Conservation (phyloP, 441 rosid genomes). For the Biscutella laevigata region DNA sequence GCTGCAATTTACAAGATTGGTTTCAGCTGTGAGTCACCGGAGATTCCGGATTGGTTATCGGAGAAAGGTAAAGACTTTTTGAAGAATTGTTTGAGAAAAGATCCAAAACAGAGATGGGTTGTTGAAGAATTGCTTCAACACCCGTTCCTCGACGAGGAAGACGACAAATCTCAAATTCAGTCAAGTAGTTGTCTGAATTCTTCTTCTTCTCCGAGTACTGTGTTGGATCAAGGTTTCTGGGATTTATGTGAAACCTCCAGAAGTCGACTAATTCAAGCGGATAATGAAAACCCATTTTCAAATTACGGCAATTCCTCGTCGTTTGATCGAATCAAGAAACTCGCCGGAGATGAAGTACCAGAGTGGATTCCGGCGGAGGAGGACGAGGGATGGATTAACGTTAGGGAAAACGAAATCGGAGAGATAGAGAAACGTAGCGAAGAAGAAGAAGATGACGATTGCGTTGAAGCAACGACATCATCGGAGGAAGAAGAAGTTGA, state of each 20-base stretch:
- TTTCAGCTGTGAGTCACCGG: constrained; percentile 55
- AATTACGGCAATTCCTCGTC: constrained; percentile 20
- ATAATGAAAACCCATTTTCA: constrained; percentile 13
- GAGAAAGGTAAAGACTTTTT: constrained; percentile 54
- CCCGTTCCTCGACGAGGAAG: constrained; percentile 41
- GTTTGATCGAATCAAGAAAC: constrained; percentile 36
- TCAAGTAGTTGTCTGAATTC: constrained; percentile 6
- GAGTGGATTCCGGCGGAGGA: constrained; percentile 32
- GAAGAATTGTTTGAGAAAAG: constrained; percentile 46
- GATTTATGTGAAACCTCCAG: constrained; percentile 34
- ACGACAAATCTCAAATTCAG: neutral
- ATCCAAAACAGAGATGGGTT: constrained; percentile 50
- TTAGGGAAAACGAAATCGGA: too few relatives aligned
- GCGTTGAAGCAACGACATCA: constrained; percentile 28
- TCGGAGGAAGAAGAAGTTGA: constrained; percentile 13
- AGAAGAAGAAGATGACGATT: constrained; percentile 12
- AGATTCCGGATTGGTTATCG: constrained; percentile 51
- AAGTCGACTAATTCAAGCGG: constrained; percentile 22
- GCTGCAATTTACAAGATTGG: constrained; percentile 70
- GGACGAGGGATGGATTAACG: constrained; percentile 58
- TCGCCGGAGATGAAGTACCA: constrained; percentile 29
- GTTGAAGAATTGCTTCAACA: constrained; percentile 56
- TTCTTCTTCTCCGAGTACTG: constrained; percentile 53
- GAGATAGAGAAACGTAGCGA: constrained; percentile 22
- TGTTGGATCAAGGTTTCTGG: constrained; percentile 69